Base-by-base conservation (phyloP, 768 basidiomycete genomes). In the Russula sp. region DNA sequence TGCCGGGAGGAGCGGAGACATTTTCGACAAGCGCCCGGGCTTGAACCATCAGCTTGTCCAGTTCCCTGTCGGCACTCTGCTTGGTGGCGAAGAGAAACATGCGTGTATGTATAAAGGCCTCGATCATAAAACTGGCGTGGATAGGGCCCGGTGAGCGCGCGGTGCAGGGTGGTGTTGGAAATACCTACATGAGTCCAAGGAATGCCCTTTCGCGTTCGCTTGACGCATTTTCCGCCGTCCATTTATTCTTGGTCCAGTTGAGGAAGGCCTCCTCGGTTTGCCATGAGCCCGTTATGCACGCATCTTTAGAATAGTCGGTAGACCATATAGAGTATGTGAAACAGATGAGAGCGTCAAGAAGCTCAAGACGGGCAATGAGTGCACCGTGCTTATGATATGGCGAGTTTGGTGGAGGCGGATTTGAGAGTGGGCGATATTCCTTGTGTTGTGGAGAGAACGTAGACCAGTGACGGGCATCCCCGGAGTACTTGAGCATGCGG, bases 321-420 rank as follows among this genome's bases (percentile, higher is more conserved):
- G 83, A 85, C 92, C 91, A 94, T 68, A 90, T 80, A 5, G 89
- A 82, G 72, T 91, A 94, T 5, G 88, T 84, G 76, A 93, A 94
- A 75, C 88, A 89, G 49, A 93, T 78, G 62, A 93, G 81, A 49
- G 91, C 88, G 74, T 94, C 90, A 46, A 91, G 76, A 53, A 90
- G 85, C 73, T 92, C 91, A 22, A 92, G 80, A 28, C 89, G 83
- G 32, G 89, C 88, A 71, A 92, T 87, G 67, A 90, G 76, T 24
- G 85, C 84, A 22, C 88, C 89, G 67, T 84, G 81, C 72, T 86
- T 88, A 73, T 90, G 86, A 73, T 92, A 92, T 42, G 82, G 76
- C 0, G 89, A 89, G 66, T 81, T 81, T 13, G 83, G 80, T 6
- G 81, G 78, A 7, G 89, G 88, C 2, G 90, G 88, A 67, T 83